These are phyloP conservation scores for Globisporangium mamillatum DNA, from an alignment of 352 stramenopile species.

Conservation along the genomic window DNA sequence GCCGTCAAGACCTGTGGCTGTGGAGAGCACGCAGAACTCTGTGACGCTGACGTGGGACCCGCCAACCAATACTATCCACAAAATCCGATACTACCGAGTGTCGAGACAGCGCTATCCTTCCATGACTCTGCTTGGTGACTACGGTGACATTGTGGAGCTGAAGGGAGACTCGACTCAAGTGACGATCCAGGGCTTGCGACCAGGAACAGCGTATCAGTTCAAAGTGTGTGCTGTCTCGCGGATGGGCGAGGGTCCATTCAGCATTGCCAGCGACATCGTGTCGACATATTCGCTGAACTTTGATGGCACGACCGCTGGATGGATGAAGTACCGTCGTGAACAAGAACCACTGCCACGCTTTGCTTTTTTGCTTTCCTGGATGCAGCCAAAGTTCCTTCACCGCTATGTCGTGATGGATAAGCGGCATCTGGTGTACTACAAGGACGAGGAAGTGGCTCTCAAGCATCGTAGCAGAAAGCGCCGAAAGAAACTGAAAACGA, in stretches of 20 bases:
- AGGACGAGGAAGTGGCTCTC: conserved; percentile 72
- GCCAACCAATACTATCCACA: conserved; percentile 59
- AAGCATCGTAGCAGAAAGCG: conserved; percentile 77
- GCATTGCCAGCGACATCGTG: conserved; percentile 62
- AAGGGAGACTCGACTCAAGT: conserved; percentile 47
- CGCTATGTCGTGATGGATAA: conserved; percentile 80
- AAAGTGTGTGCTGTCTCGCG: conserved; percentile 81
- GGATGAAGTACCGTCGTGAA: conserved; percentile 85
- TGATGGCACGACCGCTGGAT: conserved; percentile 74
- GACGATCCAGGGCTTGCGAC: conserved; percentile 74
- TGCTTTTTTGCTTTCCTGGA: conserved; percentile 51
- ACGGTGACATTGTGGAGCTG: conserved; percentile 75
- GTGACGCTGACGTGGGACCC: conserved; percentile 72
- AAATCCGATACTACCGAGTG: conserved; percentile 83
- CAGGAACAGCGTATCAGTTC: conserved; percentile 83
- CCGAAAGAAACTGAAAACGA: conserved; percentile 75
- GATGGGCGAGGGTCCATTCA: conserved; percentile 87
- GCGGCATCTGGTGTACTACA: conserved; percentile 75
- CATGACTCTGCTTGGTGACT: conserved; percentile 79
- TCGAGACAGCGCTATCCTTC: conserved; percentile 78
- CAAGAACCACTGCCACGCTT: conserved; percentile 48
- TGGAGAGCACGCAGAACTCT: conserved; percentile 72
- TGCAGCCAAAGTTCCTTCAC: conserved; percentile 77
- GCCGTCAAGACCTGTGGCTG: conserved; percentile 45
- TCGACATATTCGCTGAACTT: conserved; percentile 73